Evolutionary conservation across 108 stramenopile genomes (phyloP).

Genomic region (Heterococcus sp.): DNA sequence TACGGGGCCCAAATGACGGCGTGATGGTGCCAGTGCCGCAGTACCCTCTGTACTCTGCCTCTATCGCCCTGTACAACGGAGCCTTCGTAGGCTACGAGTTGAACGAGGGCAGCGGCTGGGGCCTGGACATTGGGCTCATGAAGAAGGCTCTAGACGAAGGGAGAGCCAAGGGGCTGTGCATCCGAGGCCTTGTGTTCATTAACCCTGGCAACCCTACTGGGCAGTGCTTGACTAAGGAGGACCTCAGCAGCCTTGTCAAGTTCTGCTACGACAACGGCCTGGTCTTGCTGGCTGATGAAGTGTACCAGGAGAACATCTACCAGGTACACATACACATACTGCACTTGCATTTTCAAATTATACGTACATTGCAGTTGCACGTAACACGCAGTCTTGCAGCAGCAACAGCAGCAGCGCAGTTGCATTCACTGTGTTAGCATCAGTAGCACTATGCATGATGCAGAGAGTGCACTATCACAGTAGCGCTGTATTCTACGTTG

Average conservation of each 20-base stretch:
- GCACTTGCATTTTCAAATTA: too few relatives aligned
- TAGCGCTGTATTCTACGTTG: too few relatives aligned
- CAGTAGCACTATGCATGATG: too few relatives aligned
- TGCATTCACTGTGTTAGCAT: too few relatives aligned
- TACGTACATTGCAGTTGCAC: too few relatives aligned
- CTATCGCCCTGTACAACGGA: slow-evolving; percentile 72
- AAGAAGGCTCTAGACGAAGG: slow-evolving; percentile 72
- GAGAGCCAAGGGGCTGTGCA: slow-evolving; percentile 56
- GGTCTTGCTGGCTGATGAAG: slow-evolving; percentile 87
- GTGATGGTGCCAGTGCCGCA: slow-evolving; percentile 87
- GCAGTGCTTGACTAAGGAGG: slow-evolving; percentile 68
- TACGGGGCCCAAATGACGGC: slow-evolving; percentile 74
- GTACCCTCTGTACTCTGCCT: slow-evolving; percentile 90
- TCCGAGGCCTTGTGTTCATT: slow-evolving; percentile 78
- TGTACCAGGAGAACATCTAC: slow-evolving; percentile 93
- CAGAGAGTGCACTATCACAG: too few relatives aligned
- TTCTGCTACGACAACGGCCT: slow-evolving; percentile 72
- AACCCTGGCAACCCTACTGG: slow-evolving; percentile 97
- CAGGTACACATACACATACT: not conserved
- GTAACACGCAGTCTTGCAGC: too few relatives aligned
- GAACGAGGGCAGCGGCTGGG: slow-evolving; percentile 66
- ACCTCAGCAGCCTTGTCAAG: slow-evolving; percentile 70
- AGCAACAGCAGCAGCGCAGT: too few relatives aligned
- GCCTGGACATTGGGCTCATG: slow-evolving; percentile 67
- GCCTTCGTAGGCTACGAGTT: slow-evolving; percentile 68